Conservation (phyloP, 768 basidiomycete species). For the Baorangia bicolor region DNA sequence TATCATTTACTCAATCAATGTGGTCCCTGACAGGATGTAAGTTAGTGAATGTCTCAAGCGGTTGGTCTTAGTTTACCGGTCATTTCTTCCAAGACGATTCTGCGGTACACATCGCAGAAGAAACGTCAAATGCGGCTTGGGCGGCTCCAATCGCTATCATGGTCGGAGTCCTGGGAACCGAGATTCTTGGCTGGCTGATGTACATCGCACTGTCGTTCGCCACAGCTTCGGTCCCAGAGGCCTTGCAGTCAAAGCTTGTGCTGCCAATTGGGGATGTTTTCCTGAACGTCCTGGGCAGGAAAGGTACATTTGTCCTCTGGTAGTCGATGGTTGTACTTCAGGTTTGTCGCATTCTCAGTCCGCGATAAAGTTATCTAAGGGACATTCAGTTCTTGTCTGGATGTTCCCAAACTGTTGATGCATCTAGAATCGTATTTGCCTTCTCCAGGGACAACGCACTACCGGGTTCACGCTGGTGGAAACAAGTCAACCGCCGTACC, state of each 20-base stretch:
- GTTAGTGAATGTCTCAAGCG: neutral
- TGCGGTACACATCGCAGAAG: conserved; percentile 47
- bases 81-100: conserved; percentile 39
- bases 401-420: conserved; percentile 47
- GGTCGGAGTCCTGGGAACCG: conserved; percentile 39
- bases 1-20: conserved; percentile 29
- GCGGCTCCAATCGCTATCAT: conserved; percentile 47
- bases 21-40: conserved; percentile 25
- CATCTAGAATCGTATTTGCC: conserved; percentile 47
- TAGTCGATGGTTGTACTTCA: conserved; percentile 43
- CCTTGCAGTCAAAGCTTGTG: conserved; percentile 33
- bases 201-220: conserved; percentile 46
- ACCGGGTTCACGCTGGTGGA: conserved; percentile 39
- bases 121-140: conserved; percentile 42
- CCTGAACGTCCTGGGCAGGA: conserved; percentile 38
- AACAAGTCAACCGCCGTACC: conserved; percentile 32
- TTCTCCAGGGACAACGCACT: conserved; percentile 40
- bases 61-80: neutral
- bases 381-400: conserved; percentile 38
- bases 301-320: conserved; percentile 45
- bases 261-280: conserved; percentile 45
- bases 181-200: conserved; percentile 42
- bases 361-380: neutral
- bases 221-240: conserved; percentile 36
- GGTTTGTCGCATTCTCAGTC: conserved; percentile 24